phyloP scores from a whole-genome alignment of 148 eudicot genomes.

The Silene conica region DNA sequence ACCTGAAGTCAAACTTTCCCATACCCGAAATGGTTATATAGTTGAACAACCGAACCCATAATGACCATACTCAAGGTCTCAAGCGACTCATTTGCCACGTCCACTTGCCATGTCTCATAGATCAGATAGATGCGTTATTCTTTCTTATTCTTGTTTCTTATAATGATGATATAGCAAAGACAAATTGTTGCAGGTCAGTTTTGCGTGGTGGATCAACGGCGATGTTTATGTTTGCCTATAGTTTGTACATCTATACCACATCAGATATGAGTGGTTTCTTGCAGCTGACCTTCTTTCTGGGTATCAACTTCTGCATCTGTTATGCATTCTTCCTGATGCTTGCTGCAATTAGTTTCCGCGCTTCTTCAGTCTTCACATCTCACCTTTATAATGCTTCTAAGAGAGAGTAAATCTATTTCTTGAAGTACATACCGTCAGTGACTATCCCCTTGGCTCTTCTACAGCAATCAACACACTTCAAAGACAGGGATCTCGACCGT shows the following conservation, averaged over 20 bases:
- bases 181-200: constrained; percentile 52
- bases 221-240: constrained; percentile 55
- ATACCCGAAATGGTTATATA: too few relatives aligned
- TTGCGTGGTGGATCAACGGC: constrained; percentile 69
- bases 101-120: too few relatives aligned
- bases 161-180: not conserved
- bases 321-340: constrained; percentile 78
- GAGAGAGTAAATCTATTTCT: constrained; percentile 44
- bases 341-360: constrained; percentile 55
- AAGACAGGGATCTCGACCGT: not conserved
- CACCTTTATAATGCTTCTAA: constrained; percentile 55
- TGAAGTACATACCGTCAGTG: not conserved
- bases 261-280: constrained; percentile 70
- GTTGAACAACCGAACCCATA: too few relatives aligned
- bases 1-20: too few relatives aligned
- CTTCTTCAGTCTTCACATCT: constrained; percentile 54
- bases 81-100: too few relatives aligned
- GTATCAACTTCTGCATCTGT: constrained; percentile 62
- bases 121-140: not conserved
- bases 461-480: not conserved
- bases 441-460: not conserved
- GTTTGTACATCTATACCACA: constrained; percentile 48
- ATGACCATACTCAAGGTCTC: too few relatives aligned
- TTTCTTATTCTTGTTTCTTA: not conserved
- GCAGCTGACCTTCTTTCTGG: constrained; percentile 65